Base-by-base conservation (phyloP, 192 early-diverging fungal genomes). In the Rhizoclosmatium globosum region DNA sequence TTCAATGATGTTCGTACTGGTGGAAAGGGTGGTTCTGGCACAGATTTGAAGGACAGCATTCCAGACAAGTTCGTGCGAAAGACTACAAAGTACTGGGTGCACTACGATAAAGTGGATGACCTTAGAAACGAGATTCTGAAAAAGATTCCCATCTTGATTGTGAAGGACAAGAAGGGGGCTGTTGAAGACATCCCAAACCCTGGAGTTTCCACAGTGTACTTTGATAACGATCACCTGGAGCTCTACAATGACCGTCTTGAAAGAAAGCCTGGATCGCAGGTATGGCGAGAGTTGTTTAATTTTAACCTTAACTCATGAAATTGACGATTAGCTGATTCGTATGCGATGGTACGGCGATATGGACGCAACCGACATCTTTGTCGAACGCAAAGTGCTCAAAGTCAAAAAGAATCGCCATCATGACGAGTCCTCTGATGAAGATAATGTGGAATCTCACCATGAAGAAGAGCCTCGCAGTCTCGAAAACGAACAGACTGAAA, bases 61-160 rank as follows among this genome's bases (percentile, higher is more conserved):
- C 89, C 58, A 81, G 86, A 81, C 60, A 90, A 90, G 77, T 93
- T 96, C 87, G 93, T 96, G 38, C 88, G 96, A 48, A 90, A 91
- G 66, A 95, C 96, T 4, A 91, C 88, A 75, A 98, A 98, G 80
- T 99, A 94, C 88, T 99, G 95, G 95, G 95, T 99, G 4, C 97
- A 98, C 81, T 91, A 92, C 2, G 87, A 85, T 82, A 66, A 74
- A 74, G 64, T 65, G 60, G 74, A 68, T 50, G 74, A 76, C 38
- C 23, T 76, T 61, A 15, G 74, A 11, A 76, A 76, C 64, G 31
- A 76, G 64, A 76, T 76, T 76, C 41, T 76, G 60, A 76, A 67
- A 62, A 76, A 76, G 64, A 76, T 76, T 56, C 74, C 74, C 6
- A 66, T 76, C 38, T 56, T 76, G 74, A 76, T 67, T 75, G 59